Evolutionary conservation across 306 rosid species (phyloP), one percentile per base, ranked within the genome.

Genomic region (Dryas alaskensis): DNA sequence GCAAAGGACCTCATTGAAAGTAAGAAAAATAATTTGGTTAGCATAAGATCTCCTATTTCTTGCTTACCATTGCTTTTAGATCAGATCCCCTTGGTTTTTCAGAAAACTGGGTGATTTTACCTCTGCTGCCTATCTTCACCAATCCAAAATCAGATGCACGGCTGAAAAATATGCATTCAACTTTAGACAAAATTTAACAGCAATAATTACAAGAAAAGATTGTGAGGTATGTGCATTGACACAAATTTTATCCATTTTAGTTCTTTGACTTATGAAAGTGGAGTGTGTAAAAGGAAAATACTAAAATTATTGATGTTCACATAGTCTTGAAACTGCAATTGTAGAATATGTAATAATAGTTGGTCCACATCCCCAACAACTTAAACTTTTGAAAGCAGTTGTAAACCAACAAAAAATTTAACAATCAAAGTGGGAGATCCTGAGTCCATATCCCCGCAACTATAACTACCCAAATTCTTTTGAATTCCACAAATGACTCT

Each of bases 61-160:
- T 73, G 70, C 76, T 84, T 81, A 91, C 98, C 98, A 93, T 91
- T 78, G 86, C 83, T 81, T 82, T 87, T 75, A 91, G 83, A 75
- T 84, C 84, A 70, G 78, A 81, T 58, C 86, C 90, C 81, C 72
- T 86, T n/a, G 98, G 97, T 81, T 93, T 93, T 17, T 93, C 98
- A 10, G 86, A 55, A 77, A 93, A 93, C 13, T 93, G 87, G 78
- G 72, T 60, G 62, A 93, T 55, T 49, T 81, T 84, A 51, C 90
- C 97, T 85, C 89, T 83, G 73, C 89, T 63, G 77, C 88, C 97
- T 3, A 91, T 75, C 80, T 91, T 89, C 84, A 91, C 89, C 84
- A 93, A 84, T 64, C 98, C 98, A 59, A 78, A 93, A 67, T 91
- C 97, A 1, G 96, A 80, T 74, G 97, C 98, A 0, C 93, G 98